Evolutionary conservation across 305 asterid genomes (phyloP).

Genomic region (Solanum chacoense): DNA sequence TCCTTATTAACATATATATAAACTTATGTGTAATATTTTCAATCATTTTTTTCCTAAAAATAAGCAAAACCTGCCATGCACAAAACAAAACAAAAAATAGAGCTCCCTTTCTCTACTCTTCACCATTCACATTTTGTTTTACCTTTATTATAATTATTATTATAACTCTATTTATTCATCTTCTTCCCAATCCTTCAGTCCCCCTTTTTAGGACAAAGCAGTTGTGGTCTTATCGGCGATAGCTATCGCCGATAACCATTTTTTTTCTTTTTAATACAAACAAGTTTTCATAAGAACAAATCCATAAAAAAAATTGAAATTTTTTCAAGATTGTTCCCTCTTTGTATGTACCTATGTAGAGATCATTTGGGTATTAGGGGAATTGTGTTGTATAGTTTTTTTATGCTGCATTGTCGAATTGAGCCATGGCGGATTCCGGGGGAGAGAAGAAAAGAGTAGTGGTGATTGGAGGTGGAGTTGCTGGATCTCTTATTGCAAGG

Average conservation of each 20-base stretch:
- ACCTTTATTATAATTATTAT: not conserved
- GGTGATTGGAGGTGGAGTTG: conserved; percentile 84
- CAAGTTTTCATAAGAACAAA: not conserved
- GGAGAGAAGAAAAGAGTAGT: conserved; percentile 54
- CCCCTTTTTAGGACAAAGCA: not conserved
- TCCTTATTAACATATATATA: not conserved
- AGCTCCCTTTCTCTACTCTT: not conserved
- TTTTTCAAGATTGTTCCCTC: not conserved
- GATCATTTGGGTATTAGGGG: not conserved
- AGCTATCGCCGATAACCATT: not conserved
- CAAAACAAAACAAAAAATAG: not conserved
- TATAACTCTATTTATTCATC: not conserved
- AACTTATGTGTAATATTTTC: not conserved
- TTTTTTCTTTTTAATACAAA: not conserved
- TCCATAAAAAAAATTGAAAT: not conserved
- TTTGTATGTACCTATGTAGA: not conserved
- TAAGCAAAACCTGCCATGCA: conserved; percentile 1
- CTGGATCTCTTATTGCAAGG: conserved; percentile 57
- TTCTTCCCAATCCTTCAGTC: not conserved
- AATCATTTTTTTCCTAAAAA: not conserved
- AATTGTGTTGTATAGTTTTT: not conserved
- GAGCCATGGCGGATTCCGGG: conserved; percentile 14
- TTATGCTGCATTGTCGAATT: not conserved
- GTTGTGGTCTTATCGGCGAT: not conserved
- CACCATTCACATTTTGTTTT: not conserved